phyloP scores from a whole-genome alignment of 2,329 filamentous ascomycete species.

The Penicillium sp. region DNA sequence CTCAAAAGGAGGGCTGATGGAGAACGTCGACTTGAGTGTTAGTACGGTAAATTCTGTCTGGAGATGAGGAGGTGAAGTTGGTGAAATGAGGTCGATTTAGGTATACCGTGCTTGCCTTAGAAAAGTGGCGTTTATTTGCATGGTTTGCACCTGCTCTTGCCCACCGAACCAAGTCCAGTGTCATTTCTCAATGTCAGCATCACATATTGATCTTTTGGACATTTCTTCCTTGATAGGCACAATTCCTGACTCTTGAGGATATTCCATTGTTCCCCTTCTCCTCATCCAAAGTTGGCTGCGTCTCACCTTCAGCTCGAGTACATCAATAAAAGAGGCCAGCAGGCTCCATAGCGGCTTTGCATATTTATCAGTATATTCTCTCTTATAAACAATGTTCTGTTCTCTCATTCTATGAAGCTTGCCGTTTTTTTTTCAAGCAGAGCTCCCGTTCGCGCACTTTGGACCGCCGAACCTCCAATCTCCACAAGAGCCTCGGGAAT shows the following conservation, averaged over 20 bases:
- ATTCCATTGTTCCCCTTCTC: not conserved
- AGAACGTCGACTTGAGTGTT: not conserved
- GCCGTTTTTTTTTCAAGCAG: not conserved
- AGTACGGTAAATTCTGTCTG: conserved; percentile 4
- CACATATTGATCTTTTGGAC: not conserved
- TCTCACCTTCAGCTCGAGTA: not conserved
- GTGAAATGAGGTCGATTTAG: not conserved
- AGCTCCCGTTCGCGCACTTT: too few relatives aligned
- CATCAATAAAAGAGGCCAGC: not conserved
- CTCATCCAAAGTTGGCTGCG: not conserved
- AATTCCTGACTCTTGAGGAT: not conserved
- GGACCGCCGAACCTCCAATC: not conserved
- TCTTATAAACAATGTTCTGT: not conserved
- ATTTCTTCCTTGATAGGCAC: not conserved
- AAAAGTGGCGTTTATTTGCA: not conserved
- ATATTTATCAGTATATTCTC: not conserved
- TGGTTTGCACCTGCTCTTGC: not conserved
- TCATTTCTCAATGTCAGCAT: too few relatives aligned
- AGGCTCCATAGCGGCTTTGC: not conserved
- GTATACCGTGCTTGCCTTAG: not conserved
- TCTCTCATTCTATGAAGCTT: not conserved
- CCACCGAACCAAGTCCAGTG: too few relatives aligned
- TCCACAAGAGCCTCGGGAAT: not conserved
- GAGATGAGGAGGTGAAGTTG: not conserved
- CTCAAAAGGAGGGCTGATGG: not conserved